Evolutionary conservation across 306 rosid species (phyloP), one percentile per base, ranked within the genome.

Genomic region (Vigna angularis): DNA sequence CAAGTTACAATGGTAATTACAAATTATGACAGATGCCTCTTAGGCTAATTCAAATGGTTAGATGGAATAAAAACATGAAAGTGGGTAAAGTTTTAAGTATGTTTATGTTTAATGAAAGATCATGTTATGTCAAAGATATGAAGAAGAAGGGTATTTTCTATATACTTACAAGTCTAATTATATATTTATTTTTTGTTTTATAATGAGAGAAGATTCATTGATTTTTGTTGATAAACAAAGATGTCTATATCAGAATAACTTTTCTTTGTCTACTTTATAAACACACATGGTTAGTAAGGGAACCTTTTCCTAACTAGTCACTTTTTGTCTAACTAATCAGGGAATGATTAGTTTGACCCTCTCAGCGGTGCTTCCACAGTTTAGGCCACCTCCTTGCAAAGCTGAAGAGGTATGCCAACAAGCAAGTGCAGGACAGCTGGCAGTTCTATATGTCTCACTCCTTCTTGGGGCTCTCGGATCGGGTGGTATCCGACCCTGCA

Each of bases 401-500:
- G 89, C 80, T 1, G 88, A 80, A 8, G 84, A 86, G 79, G 48
- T 74, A 0, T 96, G 99, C 74, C 12, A 88, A 59, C 66, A 96
- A 85, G 99, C 99, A 0, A 78, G 50, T 42, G 26, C 70, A 0
- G 86, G 90, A 63, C 98, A 96, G 66, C 20, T 90, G 30, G 92
- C 92, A 69, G 45, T 93, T 0, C 89, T 96, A 0, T 91, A 96
- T 28, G 45, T 44, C 0, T 88, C 96, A 58, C 87, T 96, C 1
- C 30, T 93, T 0, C 74, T 96, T 0, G 77, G 88, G 5, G 97
- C 99, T 0, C 2, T 96, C 3, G 99, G 98, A 66, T 85, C 99
- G 2, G 99, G 99, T 1, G 99, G 99, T 48, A 93, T 93, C 89
- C 97, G 99, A 49, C 99, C 99, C 70, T 96, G 99, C 7, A 93